These are phyloP conservation scores for Metarhizium brunneum DNA, from an alignment of 2,329 filamentous ascomycete species.

Conservation along the genomic window DNA sequence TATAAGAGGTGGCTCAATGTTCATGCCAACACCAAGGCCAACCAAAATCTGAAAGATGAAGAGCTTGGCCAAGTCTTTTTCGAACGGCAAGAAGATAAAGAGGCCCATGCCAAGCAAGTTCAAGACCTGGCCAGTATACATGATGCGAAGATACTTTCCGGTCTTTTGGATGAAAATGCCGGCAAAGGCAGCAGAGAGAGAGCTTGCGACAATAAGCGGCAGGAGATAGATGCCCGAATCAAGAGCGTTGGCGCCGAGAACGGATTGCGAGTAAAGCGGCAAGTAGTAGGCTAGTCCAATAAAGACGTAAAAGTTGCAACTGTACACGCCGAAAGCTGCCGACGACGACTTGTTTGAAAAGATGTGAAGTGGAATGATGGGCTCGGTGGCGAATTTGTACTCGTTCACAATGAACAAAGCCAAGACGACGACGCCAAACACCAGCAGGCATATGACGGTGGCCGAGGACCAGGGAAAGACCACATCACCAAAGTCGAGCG, in stretches of 20 bases:
- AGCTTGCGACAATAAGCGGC: constrained; percentile 40
- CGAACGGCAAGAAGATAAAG: constrained; percentile 39
- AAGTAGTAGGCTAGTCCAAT: constrained; percentile 61
- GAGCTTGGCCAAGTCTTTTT: constrained; percentile 36
- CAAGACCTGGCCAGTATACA: not conserved
- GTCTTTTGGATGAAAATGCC: not conserved
- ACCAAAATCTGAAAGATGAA: constrained; percentile 48
- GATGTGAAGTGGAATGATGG: constrained; percentile 58
- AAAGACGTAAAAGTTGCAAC: constrained; percentile 46
- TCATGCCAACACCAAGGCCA: constrained; percentile 52
- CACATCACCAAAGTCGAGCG: constrained; percentile 50
- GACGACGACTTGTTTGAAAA: constrained; percentile 46
- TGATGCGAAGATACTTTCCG: not conserved
- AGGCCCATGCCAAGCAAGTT: constrained; percentile 22
- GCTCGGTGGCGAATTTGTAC: constrained; percentile 52
- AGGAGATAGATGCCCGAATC: constrained; percentile 49
- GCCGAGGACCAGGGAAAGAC: constrained; percentile 52
- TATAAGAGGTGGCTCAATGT: constrained; percentile 42
- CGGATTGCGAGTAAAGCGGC: constrained; percentile 65
- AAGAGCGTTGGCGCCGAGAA: constrained; percentile 50
- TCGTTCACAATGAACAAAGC: constrained; percentile 51
- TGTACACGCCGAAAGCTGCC: constrained; percentile 40
- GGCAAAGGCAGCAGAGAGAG: not conserved
- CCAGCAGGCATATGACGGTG: constrained; percentile 51
- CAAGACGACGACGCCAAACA: constrained; percentile 45